A percentile compares a stretch with the other conserved stretches of the same genome.
Evolutionary conservation across 2,329 filamentous ascomycete species (phyloP).

Genomic region (Colletotrichum euphorbiae): DNA sequence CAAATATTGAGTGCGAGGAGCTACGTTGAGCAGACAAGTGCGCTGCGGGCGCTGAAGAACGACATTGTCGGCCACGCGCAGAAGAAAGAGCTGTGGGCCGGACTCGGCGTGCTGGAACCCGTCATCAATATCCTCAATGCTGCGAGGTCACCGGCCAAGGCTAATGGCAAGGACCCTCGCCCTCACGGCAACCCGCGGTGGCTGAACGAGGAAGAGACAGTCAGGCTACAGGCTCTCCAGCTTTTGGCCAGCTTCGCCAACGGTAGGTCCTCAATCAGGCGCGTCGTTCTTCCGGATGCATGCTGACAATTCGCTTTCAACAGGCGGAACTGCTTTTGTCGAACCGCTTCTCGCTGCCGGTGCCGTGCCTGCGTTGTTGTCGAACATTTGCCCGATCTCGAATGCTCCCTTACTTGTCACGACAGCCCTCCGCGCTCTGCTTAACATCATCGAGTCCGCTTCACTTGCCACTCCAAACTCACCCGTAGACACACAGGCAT

Average conservation of each 20-base stretch:
- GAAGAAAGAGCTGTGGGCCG: constrained; percentile 84
- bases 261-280: constrained; percentile 63
- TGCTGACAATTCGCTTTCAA: constrained; percentile 16
- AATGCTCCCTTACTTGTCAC: constrained; percentile 75
- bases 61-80: constrained; percentile 89
- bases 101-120: constrained; percentile 74
- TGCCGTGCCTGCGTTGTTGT: constrained; percentile 76
- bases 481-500: constrained; percentile 59
- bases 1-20: constrained; percentile 68
- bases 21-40: constrained; percentile 64
- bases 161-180: constrained; percentile 54
- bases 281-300: background rate
- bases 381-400: constrained; percentile 73
- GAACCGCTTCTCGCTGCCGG: constrained; percentile 76
- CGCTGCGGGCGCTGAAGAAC: constrained; percentile 84
- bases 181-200: constrained; percentile 43
- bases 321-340: constrained; percentile 85
- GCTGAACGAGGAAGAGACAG: constrained; percentile 72
- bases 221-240: constrained; percentile 82
- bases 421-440: constrained; percentile 79
- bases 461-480: constrained; percentile 64
- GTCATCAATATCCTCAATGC: constrained; percentile 60
- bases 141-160: constrained; percentile 48
- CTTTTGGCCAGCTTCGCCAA: constrained; percentile 87
- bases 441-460: constrained; percentile 76